phyloP scores from a whole-genome alignment of 2,329 filamentous ascomycete genomes.

The Colletotrichum sp. region DNA sequence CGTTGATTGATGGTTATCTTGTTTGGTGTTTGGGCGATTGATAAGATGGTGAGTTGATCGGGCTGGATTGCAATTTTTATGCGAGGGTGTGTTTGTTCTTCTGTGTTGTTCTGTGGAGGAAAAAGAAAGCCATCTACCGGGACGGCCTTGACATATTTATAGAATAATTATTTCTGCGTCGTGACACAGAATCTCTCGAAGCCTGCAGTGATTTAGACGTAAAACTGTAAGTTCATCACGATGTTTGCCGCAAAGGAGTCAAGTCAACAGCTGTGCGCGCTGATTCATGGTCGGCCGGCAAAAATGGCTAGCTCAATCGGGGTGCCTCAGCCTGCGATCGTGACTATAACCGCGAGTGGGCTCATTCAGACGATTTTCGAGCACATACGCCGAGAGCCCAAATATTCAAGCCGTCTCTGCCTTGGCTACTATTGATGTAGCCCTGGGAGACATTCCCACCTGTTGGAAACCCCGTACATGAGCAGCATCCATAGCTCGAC shows the following conservation, averaged over 20 bases:
- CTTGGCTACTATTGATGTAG: background rate
- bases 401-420: rapidly evolving
- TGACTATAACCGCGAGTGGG: background rate
- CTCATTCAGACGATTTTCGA: background rate
- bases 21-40: background rate
- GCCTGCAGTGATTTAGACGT: background rate
- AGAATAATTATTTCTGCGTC: rapidly evolving
- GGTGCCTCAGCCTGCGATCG: background rate
- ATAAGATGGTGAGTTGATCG: background rate
- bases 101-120: background rate
- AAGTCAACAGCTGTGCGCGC: background rate
- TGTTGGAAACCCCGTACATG: too few species aligned
- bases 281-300: background rate
- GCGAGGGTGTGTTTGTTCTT: background rate
- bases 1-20: background rate
- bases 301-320: background rate
- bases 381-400: rapidly evolving
- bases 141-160: background rate
- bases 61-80: background rate
- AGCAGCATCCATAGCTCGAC: background rate
- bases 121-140: background rate
- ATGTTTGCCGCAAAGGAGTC: background rate
- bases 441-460: background rate
- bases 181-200: background rate
- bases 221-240: background rate